Base-by-base conservation (phyloP, 2,329 filamentous ascomycete genomes). In the Epichloe sylvatica region DNA sequence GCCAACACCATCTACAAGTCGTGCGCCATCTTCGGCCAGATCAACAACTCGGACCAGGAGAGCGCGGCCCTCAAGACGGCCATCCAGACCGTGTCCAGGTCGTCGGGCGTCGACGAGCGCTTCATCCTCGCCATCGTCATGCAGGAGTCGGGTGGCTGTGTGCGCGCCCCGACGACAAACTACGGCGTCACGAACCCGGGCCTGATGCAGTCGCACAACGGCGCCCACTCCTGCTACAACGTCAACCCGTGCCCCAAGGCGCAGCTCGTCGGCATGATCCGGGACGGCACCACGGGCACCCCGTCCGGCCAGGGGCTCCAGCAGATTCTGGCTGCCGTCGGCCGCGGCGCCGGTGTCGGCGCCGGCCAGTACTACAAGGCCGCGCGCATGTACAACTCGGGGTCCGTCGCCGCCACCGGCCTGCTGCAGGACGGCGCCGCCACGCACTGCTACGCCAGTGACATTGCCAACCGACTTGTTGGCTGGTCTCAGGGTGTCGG, bases 371-470 rank as follows among this genome's bases (percentile, higher is more conserved):
- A 65, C 60, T 75, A 74, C 58, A 65, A 62, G 45, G 71, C 68
- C 0, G 69, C 71, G n/a, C 62, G 72, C 35, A 66, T 69, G 36
- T 76, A 75, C 62, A 76, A 76, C 58, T 70, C 69, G n/a, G 73
- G 73, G 15, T 61, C 59, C 21, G 55, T 72, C 57, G 52, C 60
- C 38, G 52, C 59, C 37, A 52, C 49, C 5, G 64, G 71, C 53
- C 58, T 70, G 6, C 63, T 67, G 39, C 61, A 64, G 49, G 69
- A 69, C 30, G 46, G 42, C 42, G 63, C 71, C 57, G 67, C 65
- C 34, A 74, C 72, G 17, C 65, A 68, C 53, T 76, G 72, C 63
- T 78, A 78, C 57, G 64, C 68, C 8, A 67, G 63, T 17, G 74
- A 77, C 53, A 62, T 77, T 53, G 74, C 75, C 6, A 50, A 49